Percentiles rank a stretch among this genome's conserved stretches.
phyloP scores from a whole-genome alignment of 345 rosid genomes.

The Arabidopsis thaliana region TAIR10.1 NC_003074.8:16665501-16666000 shows the following conservation, averaged over 20 bases:
- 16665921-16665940: slow-evolving; percentile 60
- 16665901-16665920: slow-evolving; percentile 53
- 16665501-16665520: slow-evolving; percentile 56
- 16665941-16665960: slow-evolving; percentile 44
- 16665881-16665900: slow-evolving; percentile 50
- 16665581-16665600: slow-evolving; percentile 27
- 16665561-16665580: slow-evolving; percentile 49
- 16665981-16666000: slow-evolving; percentile 30
- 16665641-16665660: slow-evolving; percentile 53
- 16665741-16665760: slow-evolving; percentile 58
- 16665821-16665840: slow-evolving; percentile 59
- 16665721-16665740: slow-evolving; percentile 54
- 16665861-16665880: slow-evolving; percentile 56
- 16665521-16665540: slow-evolving; percentile 52
- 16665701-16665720: slow-evolving; percentile 56
- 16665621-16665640: slow-evolving; percentile 55
- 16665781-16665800: slow-evolving; percentile 51
- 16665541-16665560: slow-evolving; percentile 51
- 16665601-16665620: slow-evolving; percentile 52
- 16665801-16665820: slow-evolving; percentile 59
- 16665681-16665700: slow-evolving; percentile 55
- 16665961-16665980: slow-evolving; percentile 38
- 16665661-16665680: slow-evolving; percentile 55
- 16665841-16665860: slow-evolving; percentile 46
- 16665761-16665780: slow-evolving; percentile 60